phyloP scores from a whole-genome alignment of 2,329 filamentous ascomycete genomes.

The Dryadomyces sulphureus region DNA sequence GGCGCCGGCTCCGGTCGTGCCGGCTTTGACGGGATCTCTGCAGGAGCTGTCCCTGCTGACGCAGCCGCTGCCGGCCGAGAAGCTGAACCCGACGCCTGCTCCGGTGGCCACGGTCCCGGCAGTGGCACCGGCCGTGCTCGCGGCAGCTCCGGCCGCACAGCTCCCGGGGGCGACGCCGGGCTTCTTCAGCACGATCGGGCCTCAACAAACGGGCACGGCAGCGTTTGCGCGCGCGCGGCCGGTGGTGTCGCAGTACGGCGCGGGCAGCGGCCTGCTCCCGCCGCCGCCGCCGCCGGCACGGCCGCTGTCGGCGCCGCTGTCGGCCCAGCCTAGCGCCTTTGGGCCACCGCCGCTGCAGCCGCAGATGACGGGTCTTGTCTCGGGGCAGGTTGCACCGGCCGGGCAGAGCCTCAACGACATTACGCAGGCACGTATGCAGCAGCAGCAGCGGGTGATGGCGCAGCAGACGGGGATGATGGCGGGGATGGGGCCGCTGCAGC shows the following conservation, averaged over 20 bases:
- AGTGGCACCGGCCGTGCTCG: conserved; percentile 13
- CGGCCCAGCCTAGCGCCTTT: conserved; percentile 60
- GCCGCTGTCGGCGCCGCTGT: conserved; percentile 76
- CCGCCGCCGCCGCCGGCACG: conserved; percentile 52
- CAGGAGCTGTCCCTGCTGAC: conserved; percentile 39
- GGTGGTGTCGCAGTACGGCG: conserved; percentile 47
- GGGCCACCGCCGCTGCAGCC: conserved; percentile 62
- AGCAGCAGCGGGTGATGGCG: conserved; percentile 23
- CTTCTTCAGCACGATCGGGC: conserved; percentile 36
- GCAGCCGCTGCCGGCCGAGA: conserved; percentile 37
- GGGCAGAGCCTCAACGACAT: conserved; percentile 69
- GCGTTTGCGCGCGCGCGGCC: conserved; percentile 50
- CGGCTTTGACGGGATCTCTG: conserved; percentile 52
- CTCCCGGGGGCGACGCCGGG: conserved; percentile 40
- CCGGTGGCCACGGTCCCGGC: conserved; percentile 17
- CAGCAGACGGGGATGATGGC: conserved; percentile 27
- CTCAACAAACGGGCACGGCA: conserved; percentile 22
- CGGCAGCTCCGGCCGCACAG: conserved; percentile 21
- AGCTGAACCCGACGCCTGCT: conserved; percentile 17
- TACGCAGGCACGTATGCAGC: conserved; percentile 49
- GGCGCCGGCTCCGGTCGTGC: conserved; percentile 22
- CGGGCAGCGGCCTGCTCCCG: conserved; percentile 50
- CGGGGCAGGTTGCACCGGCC: conserved; percentile 47
- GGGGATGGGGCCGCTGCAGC: conserved; percentile 5
- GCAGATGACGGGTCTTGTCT: conserved; percentile 61